Conservation (phyloP, 2,329 filamentous ascomycete species). For the Penicillium occitanis region DNA sequence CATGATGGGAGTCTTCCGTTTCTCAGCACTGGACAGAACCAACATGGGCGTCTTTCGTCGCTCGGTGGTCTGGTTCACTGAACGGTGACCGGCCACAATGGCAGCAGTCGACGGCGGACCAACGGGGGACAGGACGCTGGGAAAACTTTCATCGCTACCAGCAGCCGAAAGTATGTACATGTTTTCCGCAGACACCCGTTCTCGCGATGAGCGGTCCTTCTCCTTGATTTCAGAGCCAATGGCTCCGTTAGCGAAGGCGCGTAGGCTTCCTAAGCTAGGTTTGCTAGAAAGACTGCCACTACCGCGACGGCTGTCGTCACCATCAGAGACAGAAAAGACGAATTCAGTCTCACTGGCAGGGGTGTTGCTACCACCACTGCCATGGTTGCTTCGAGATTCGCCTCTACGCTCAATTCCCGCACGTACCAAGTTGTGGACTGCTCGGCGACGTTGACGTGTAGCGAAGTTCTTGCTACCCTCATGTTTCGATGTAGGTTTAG, state of each 20-base stretch:
- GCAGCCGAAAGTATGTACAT: conserved; percentile 54
- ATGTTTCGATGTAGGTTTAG: conserved; percentile 86
- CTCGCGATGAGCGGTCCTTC: conserved; percentile 57
- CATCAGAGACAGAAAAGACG: conserved; percentile 65
- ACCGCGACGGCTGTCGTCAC: conserved; percentile 72
- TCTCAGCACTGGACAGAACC: conserved; percentile 84
- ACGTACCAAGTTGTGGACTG: conserved; percentile 85
- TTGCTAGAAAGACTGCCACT: conserved; percentile 80
- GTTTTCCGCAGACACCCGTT: conserved; percentile 55
- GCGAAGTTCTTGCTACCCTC: conserved; percentile 98
- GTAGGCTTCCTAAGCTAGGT: conserved; percentile 70
- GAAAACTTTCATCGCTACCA: conserved; percentile 60
- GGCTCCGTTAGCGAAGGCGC: conserved; percentile 75
- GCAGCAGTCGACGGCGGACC: conserved; percentile 41
- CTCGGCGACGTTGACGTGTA: conserved; percentile 84
- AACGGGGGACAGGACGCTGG: conserved; percentile 38
- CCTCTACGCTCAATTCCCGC: conserved; percentile 81
- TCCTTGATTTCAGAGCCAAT: conserved; percentile 86
- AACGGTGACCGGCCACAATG: conserved; percentile 54
- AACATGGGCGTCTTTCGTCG: conserved; percentile 83
- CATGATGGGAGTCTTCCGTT: conserved; percentile 73
- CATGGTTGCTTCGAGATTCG: conserved; percentile 65
- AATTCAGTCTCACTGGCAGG: conserved; percentile 80
- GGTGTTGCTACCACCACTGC: conserved; percentile 72
- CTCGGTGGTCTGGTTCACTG: conserved; percentile 54